phyloP scores from a whole-genome alignment of 2,329 filamentous ascomycete genomes.

The Hypomyces rosellus region DNA sequence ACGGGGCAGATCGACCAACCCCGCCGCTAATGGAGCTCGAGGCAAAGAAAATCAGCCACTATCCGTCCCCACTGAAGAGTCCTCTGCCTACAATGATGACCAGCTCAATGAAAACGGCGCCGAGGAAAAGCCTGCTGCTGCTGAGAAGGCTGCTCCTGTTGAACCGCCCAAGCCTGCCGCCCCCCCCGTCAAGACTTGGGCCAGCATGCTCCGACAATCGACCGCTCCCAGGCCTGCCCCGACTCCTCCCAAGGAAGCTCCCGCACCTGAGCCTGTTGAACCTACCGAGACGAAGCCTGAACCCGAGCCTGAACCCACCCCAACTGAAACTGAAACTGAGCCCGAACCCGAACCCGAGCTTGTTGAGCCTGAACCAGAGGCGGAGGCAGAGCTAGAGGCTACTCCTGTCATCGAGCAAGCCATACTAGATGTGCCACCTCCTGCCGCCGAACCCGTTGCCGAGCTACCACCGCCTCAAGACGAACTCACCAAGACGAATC shows the following conservation, averaged over 20 bases:
- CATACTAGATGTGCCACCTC: constrained; percentile 16
- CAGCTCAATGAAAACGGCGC: constrained; percentile 28
- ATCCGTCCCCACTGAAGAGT: constrained; percentile 66
- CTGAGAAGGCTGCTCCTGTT: constrained; percentile 27
- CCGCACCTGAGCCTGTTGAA: constrained; percentile 37
- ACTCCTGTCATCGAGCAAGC: constrained; percentile 29
- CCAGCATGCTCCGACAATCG: constrained; percentile 64
- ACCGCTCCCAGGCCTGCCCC: constrained; percentile 52
- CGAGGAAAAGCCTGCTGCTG: constrained; percentile 28
- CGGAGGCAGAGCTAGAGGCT: constrained; percentile 29
- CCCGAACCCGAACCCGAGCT: constrained; percentile 32
- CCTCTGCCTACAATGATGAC: constrained; percentile 43
- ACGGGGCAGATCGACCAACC: constrained; percentile 56
- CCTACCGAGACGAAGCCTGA: constrained; percentile 27
- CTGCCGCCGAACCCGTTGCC: constrained; percentile 42
- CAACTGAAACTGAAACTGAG: constrained; percentile 30
- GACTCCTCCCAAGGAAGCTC: constrained; percentile 45
- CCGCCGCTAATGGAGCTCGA: constrained; percentile 55
- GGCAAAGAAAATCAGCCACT: constrained; percentile 48
- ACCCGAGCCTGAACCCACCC: constrained; percentile 28
- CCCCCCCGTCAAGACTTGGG: constrained; percentile 58
- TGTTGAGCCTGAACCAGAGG: constrained; percentile 28
- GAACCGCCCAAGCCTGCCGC: constrained; percentile 34
- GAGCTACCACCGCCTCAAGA: constrained; percentile 66
- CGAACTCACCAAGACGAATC: constrained; percentile 83